Evolutionary conservation across 768 basidiomycete genomes (phyloP), one percentile per base, ranked within the genome.

Genomic region (Dioszegia aurantiaca): DNA sequence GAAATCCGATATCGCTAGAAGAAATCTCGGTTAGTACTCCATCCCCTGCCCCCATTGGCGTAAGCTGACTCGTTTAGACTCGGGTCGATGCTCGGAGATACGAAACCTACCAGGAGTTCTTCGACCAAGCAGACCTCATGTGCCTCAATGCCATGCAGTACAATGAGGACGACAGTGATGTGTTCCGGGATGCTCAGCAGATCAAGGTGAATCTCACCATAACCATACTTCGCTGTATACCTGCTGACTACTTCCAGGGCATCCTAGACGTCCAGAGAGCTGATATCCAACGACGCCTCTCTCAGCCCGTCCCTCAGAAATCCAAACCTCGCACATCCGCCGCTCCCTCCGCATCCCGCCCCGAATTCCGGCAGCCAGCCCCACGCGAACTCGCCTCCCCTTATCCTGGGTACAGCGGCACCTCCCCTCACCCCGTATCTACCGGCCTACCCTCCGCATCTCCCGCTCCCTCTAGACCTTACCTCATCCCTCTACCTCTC

Each of bases 101-200:
- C 71, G 68, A 72, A 21, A 82, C 80, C 1, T 78, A 83, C 4
- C 79, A 82, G 3, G 86, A 87, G 24, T 94, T 93, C 69, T 86
- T 87, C 42, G 83, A 83, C 9, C 93, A 97, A 59, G 87, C 93
- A 14, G 89, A 92, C 67, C 82, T 92, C 40, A 87, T 97, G 24
- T 94, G 92, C 77, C 83, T 84, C 6, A 97, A 97, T 72, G 93
- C 91, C 10, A 80, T 89, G 73, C 77, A 82, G 57, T 97, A 92
- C 78, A 97, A 97, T 66, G 85, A 84, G 69, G 91, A 94, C 27
- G 85, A 87, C 1, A 76, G 75, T 56, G 66, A 72, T 47, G 73
- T 76, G 17, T 74, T 64, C 55, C 58, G 59, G 16, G 72, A 76
- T 51, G 75, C 75, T 12, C 60, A 59, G 59, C 66, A 68, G 49